Base-by-base conservation (phyloP, 2,329 filamentous ascomycete genomes). In the Colletotrichum cuscutae region DNA sequence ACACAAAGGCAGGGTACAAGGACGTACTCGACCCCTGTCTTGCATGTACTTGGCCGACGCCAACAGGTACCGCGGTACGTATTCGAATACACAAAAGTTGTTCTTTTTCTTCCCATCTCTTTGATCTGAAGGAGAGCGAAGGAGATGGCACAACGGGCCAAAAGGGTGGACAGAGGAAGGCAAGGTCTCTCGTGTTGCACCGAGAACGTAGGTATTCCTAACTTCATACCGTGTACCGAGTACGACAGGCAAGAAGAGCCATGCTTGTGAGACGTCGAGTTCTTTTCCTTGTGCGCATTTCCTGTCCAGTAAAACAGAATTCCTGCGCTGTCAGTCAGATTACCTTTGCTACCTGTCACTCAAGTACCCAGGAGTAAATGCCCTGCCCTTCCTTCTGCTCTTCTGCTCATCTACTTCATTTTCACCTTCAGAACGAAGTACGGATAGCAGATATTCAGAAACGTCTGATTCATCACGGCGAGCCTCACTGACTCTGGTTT, bases 241-340 rank as follows among this genome's bases (percentile, higher is more conserved):
- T 49, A 49, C 42, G 42, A n/a, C 42, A 49, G 42, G 7, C 42
- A 49, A n/a, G 32, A 59, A 72, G 54, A 42, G 26, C 32, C 57
- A n/a, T 54, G 32, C 30, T 69, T 52, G 70, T 72, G 65, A 28
- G 65, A 72, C 65, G 70, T 64, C 4, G 30, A 53, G 19, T 49
- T 49, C 12, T 62, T 62, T 58, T 59, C 49, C 68, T 71, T 58
- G 49, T 68, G 68, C 68, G 32, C 63, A 53, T 56, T n/a, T 57
- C 64, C 57, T n/a, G 64, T 63, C 56, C 37, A 58, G 37, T 58
- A 37, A 58, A 26, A 32, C 58, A 46, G 35, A 61, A 22, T 49
- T 42, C 37, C 28, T 57, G 42, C 32, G n/a, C 65, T 68, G 30
- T 42, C 42, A 46, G 59, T n/a, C 42, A 30, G 52, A 35, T 49